Percentiles rank a stretch among this genome's conserved stretches.
phyloP scores from a whole-genome alignment of 2,329 filamentous ascomycete genomes.

The Curvularia sp. region DNA sequence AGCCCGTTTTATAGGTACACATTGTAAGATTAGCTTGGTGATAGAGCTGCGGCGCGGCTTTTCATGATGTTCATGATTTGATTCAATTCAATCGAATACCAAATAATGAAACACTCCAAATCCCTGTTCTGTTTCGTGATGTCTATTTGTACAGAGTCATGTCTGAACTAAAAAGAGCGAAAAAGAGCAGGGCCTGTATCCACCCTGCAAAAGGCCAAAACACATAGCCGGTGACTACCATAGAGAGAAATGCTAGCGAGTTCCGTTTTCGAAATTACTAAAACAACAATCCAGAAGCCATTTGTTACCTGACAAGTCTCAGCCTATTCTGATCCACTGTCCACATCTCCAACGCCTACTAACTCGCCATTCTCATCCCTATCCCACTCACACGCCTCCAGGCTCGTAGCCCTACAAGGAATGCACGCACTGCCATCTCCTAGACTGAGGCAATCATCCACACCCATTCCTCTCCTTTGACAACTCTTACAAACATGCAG shows the following conservation, averaged over 20 bases:
- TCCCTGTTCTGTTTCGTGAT: background rate
- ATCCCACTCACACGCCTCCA: slow-evolving; percentile 21
- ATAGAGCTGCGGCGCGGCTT: background rate
- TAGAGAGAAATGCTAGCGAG: background rate
- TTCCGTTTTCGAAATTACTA: background rate
- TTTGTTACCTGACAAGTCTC: background rate
- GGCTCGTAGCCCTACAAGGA: slow-evolving; percentile 17
- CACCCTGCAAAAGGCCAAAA: background rate
- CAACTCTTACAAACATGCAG: slow-evolving; percentile 25
- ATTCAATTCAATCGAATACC: background rate
- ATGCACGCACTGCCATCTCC: slow-evolving; percentile 27
- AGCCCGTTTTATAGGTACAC: slow-evolving; percentile 54
- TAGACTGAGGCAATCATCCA: slow-evolving; percentile 23
- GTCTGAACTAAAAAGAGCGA: background rate
- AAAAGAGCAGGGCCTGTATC: background rate
- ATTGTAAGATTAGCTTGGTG: slow-evolving; percentile 4
- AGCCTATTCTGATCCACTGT: background rate
- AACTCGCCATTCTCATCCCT: slow-evolving; percentile 1
- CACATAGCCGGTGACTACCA: background rate
- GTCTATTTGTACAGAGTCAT: background rate
- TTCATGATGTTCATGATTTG: background rate
- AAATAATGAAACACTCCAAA: background rate
- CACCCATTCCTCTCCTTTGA: slow-evolving; percentile 9
- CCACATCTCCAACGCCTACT: background rate
- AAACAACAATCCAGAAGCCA: background rate